Conservation (phyloP, 352 stramenopile species). For the Phytopythium chamaehyphon region DNA sequence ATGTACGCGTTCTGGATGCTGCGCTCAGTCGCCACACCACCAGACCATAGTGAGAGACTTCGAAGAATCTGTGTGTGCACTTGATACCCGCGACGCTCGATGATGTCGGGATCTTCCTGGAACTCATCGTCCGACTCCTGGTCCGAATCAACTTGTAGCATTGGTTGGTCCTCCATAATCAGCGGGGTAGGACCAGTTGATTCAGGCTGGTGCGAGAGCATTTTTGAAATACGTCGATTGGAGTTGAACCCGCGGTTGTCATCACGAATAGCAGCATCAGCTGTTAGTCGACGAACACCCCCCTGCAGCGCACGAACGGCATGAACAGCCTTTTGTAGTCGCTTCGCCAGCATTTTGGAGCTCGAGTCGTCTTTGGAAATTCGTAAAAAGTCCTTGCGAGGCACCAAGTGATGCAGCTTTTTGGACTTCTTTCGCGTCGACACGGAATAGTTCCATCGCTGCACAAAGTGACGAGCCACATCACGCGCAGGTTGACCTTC, state of each 20-base stretch:
- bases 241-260: slow-evolving; percentile 43
- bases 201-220: slow-evolving; percentile 8
- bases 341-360: slow-evolving; percentile 29
- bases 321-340: slow-evolving; percentile 60
- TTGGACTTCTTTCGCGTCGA: slow-evolving; percentile 72
- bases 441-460: slow-evolving; percentile 87
- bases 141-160: slow-evolving; percentile 2
- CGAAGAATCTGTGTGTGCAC: slow-evolving; percentile 61
- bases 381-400: slow-evolving; percentile 54
- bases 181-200: not conserved
- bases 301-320: slow-evolving; percentile 35
- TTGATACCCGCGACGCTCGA: not conserved
- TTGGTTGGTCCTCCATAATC: slow-evolving; percentile 1
- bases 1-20: slow-evolving; percentile 91
- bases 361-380: not conserved
- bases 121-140: slow-evolving; percentile 1
- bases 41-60: slow-evolving; percentile 77
- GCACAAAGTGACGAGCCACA: slow-evolving; percentile 82
- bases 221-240: slow-evolving; percentile 28
- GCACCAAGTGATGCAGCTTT: slow-evolving; percentile 70
- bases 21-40: slow-evolving; percentile 68
- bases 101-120: not conserved
- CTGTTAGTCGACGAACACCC: slow-evolving; percentile 12
- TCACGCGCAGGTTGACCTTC: slow-evolving; percentile 76
- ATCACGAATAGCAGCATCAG: not conserved